Percentiles rank a stretch among this genome's conserved stretches.
These are phyloP conservation scores for Vigna radiata DNA, from an alignment of 306 rosid genomes.

Conservation along the genomic window DNA sequence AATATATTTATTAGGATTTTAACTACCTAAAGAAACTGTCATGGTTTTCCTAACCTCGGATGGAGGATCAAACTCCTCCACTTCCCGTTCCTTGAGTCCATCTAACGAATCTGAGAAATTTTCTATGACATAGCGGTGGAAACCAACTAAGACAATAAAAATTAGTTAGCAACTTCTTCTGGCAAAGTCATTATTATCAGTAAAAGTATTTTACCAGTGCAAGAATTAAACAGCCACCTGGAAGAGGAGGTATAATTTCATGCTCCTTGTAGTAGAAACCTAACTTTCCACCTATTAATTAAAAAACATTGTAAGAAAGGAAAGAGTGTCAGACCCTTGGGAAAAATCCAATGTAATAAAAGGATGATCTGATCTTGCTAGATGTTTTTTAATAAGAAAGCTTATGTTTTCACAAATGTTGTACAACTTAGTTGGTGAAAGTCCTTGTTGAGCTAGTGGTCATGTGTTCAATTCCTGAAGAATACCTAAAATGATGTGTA, in stretches of 20 bases:
- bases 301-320: constrained; percentile 43
- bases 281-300: constrained; percentile 73
- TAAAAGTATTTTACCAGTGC: not conserved
- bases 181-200: constrained; percentile 7
- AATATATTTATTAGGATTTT: constrained; percentile 20
- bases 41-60: constrained; percentile 74
- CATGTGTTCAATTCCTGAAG: too few relatives aligned
- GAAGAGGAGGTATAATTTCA: constrained; percentile 97
- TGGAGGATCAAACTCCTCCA: constrained; percentile 79
- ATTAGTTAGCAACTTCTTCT: constrained; percentile 18
- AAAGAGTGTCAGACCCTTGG: not conserved
- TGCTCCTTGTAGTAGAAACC: constrained; percentile 98
- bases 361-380: too few relatives aligned
- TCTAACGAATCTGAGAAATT: constrained; percentile 63
- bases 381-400: too few relatives aligned
- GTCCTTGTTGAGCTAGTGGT: too few relatives aligned
- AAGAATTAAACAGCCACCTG: constrained; percentile 63
- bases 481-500: too few relatives aligned
- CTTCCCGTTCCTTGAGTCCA: constrained; percentile 64
- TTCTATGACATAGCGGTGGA: constrained; percentile 77
- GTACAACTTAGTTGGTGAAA: too few relatives aligned
- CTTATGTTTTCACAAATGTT: too few relatives aligned
- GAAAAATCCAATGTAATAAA: too few relatives aligned
- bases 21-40: constrained; percentile 18
- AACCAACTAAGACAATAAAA: constrained; percentile 65